Percentiles rank a stretch among this genome's conserved stretches.
These are phyloP conservation scores for Taxawa tesnikishii DNA, from an alignment of 2,329 filamentous ascomycete species.

Conservation along the genomic window DNA sequence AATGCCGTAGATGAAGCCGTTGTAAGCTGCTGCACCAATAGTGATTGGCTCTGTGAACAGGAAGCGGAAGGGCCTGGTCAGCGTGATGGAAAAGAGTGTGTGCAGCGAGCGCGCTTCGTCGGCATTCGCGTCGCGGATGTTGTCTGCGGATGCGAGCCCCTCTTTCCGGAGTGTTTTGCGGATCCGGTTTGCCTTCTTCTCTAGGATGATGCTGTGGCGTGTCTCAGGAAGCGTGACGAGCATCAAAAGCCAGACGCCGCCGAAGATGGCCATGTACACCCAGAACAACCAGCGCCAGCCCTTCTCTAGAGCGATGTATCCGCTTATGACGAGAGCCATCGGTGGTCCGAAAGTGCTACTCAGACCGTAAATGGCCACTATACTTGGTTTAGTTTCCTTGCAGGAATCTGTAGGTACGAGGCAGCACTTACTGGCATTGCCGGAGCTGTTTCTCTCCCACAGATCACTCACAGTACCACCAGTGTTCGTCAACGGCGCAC, in stretches of 20 bases:
- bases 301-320: constrained; percentile 17
- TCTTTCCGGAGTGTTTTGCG: constrained; percentile 31
- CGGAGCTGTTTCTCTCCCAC: constrained; percentile 19
- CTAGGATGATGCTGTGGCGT: constrained; percentile 17
- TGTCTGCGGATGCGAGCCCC: constrained; percentile 6
- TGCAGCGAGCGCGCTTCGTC: constrained; percentile 7
- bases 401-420: too few relatives aligned
- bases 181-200: constrained; percentile 54
- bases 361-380: constrained; percentile 24
- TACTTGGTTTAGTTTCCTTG: too few relatives aligned
- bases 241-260: constrained; percentile 13
- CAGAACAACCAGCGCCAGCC: constrained; percentile 14
- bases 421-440: too few relatives aligned
- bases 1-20: constrained; percentile 36
- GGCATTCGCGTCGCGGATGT: constrained; percentile 11
- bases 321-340: constrained; percentile 21
- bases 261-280: constrained; percentile 15
- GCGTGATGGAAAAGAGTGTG: constrained; percentile 26
- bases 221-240: constrained; percentile 17
- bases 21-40: constrained; percentile 35
- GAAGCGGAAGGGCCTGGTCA: constrained; percentile 36
- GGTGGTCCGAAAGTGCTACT: constrained; percentile 24
- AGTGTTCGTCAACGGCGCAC: constrained; percentile 22
- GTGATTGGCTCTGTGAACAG: constrained; percentile 35
- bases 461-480: constrained; percentile 20